Percentiles rank a stretch among this genome's conserved stretches.
These are phyloP conservation scores for Neurospora sp. DNA, from an alignment of 495 filamentous ascomycete genomes.

Conservation along the genomic window DNA sequence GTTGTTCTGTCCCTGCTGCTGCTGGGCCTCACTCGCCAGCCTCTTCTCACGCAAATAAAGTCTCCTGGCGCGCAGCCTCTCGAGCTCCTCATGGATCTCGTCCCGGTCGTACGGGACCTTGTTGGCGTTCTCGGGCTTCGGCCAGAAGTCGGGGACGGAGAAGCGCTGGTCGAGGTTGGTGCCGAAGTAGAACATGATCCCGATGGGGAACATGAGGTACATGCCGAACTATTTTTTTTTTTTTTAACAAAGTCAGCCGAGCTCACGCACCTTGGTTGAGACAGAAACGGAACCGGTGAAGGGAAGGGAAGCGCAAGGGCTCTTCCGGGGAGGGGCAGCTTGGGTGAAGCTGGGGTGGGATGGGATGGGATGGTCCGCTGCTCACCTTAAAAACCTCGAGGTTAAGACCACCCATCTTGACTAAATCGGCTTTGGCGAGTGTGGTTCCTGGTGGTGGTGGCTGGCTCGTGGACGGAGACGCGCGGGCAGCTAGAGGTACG, in stretches of 20 bases:
- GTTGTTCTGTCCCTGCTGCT: constrained; percentile 26
- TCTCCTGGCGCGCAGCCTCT: constrained; percentile 55
- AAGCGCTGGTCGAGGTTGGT: constrained; percentile 94
- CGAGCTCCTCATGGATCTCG: constrained; percentile 70
- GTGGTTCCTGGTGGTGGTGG: neutral
- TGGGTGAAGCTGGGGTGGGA: neutral
- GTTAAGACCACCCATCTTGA: constrained; percentile 68
- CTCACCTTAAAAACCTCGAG: constrained; percentile 92
- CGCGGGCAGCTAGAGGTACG: neutral
- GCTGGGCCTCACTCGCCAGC: constrained; percentile 43
- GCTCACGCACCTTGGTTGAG: neutral
- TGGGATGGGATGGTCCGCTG: neutral
- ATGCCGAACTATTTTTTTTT: constrained; percentile 64
- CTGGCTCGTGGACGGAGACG: constrained; percentile 15
- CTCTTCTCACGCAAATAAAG: constrained; percentile 49
- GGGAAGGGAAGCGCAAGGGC: constrained; percentile 1
- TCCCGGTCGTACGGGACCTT: constrained; percentile 81
- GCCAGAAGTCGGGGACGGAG: constrained; percentile 86
- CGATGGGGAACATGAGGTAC: constrained; percentile 98
- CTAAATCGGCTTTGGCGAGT: neutral
- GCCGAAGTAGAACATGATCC: constrained; percentile 99
- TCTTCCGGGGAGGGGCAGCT: neutral
- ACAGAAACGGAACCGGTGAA: neutral
- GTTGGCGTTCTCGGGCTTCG: constrained; percentile 72
- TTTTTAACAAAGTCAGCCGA: neutral